Percentiles rank a stretch among this genome's conserved stretches.
Conservation (phyloP, 2,329 filamentous ascomycete species). For the Ampelomyces quisqualis region DNA sequence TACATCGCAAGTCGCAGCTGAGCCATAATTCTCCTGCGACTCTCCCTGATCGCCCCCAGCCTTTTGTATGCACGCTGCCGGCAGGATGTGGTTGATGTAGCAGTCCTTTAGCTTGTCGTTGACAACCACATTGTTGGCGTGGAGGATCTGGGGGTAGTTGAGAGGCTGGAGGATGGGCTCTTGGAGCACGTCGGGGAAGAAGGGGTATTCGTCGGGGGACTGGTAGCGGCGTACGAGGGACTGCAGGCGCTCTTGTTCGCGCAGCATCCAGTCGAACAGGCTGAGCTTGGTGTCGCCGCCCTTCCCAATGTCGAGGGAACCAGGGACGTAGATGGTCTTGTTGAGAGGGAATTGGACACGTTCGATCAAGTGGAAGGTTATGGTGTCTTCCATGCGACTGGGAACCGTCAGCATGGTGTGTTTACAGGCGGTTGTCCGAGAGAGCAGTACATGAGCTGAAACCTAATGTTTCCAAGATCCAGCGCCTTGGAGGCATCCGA, state of each 20-base stretch:
- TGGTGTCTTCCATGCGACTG: constrained; percentile 95
- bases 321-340: constrained; percentile 78
- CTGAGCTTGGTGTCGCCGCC: constrained; percentile 69
- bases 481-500: constrained; percentile 81
- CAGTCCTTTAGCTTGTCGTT: constrained; percentile 83
- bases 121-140: constrained; percentile 85
- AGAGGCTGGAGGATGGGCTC: constrained; percentile 83
- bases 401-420: constrained; percentile 14
- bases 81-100: constrained; percentile 82
- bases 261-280: constrained; percentile 92
- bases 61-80: constrained; percentile 76
- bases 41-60: constrained; percentile 79
- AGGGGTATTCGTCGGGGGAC: constrained; percentile 94
- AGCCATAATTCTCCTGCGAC: constrained; percentile 92
- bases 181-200: constrained; percentile 82
- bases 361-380: constrained; percentile 95
- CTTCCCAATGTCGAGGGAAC: constrained; percentile 79
- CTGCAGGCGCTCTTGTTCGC: constrained; percentile 86
- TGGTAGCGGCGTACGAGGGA: constrained; percentile 93
- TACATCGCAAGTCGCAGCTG: constrained; percentile 87
- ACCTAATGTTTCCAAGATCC: constrained; percentile 88
- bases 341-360: constrained; percentile 97
- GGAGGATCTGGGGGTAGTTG: constrained; percentile 82
- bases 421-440: background rate
- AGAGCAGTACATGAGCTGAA: constrained; percentile 80